A percentile compares a stretch with the other conserved stretches of the same genome.
These are phyloP conservation scores for Hanseniaspora meyeri DNA, from an alignment of 805 yeast genomes.

Conservation along the genomic window DNA sequence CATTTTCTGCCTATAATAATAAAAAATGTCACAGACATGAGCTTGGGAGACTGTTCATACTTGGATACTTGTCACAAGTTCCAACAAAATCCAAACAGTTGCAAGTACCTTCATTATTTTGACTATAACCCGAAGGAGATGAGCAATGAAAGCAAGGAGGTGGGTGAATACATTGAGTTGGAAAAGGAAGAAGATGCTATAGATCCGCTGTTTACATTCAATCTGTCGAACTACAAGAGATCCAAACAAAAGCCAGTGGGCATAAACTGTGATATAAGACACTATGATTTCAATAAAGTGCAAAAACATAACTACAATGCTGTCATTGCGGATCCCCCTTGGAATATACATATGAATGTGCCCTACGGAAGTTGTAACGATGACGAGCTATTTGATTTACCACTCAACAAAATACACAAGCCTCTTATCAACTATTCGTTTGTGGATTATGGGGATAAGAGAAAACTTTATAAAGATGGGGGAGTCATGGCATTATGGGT, in stretches of 20 bases:
- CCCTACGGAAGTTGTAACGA: slow-evolving; percentile 73
- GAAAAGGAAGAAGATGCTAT: slow-evolving; percentile 16
- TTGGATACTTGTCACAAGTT: slow-evolving; percentile 87
- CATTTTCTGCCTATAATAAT: slow-evolving; percentile 43
- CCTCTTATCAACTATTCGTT: neutral
- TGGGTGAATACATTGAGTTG: slow-evolving; percentile 16
- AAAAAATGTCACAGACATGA: slow-evolving; percentile 51
- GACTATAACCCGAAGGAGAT: slow-evolving; percentile 29
- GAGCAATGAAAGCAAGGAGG: slow-evolving; percentile 19
- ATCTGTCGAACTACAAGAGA: slow-evolving; percentile 2
- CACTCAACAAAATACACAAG: slow-evolving; percentile 51
- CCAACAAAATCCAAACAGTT: slow-evolving; percentile 33
- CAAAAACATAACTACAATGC: slow-evolving; percentile 60
- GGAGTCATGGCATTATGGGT: slow-evolving; percentile 86
- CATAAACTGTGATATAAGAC: slow-evolving; percentile 74
- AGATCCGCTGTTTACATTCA: slow-evolving; percentile 9
- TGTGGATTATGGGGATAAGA: neutral
- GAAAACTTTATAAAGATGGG: slow-evolving; percentile 34
- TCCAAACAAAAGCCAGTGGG: slow-evolving; percentile 53
- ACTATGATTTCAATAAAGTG: slow-evolving; percentile 52
- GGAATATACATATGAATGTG: slow-evolving; percentile 87
- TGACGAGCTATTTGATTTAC: slow-evolving; percentile 53
- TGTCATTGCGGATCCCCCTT: slow-evolving; percentile 85
- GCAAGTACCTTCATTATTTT: slow-evolving; percentile 71
- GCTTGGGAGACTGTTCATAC: slow-evolving; percentile 83